Evolutionary conservation across 2,329 filamentous ascomycete genomes (phyloP).

Genomic region (Aspergillus chevalieri): DNA sequence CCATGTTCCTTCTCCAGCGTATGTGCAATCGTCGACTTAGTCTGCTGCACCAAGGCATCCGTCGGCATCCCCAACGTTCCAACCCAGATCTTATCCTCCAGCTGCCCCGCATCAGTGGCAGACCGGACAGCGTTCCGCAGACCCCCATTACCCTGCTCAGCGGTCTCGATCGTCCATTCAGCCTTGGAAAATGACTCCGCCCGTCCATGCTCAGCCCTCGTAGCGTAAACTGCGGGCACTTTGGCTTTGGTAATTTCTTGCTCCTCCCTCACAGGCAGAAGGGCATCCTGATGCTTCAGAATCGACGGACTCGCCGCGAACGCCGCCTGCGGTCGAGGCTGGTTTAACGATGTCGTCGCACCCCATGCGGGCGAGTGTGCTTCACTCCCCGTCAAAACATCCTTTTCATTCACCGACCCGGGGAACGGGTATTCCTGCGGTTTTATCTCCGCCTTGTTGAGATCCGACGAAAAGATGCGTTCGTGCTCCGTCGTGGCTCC

Average conservation of each 20-base stretch:
- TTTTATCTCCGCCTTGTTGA: constrained; percentile 20
- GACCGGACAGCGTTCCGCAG: constrained; percentile 82
- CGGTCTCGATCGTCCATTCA: constrained; percentile 74
- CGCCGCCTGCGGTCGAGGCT: constrained; percentile 69
- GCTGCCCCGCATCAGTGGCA: constrained; percentile 61
- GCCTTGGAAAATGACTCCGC: constrained; percentile 66
- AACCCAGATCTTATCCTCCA: constrained; percentile 78
- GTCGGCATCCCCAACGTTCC: constrained; percentile 92
- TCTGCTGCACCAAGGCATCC: constrained; percentile 68
- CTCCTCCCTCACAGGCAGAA: constrained; percentile 15
- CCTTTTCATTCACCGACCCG: constrained; percentile 31
- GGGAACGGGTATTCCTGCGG: constrained; percentile 26
- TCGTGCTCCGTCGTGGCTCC: constrained; percentile 39
- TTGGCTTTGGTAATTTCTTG: constrained; percentile 7
- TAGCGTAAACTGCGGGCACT: constrained; percentile 6
- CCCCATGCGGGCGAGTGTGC: constrained; percentile 74
- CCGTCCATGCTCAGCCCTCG: constrained; percentile 47
- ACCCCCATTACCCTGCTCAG: constrained; percentile 88
- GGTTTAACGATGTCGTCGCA: constrained; percentile 56
- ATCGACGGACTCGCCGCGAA: constrained; percentile 71
- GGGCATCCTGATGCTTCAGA: constrained; percentile 57
- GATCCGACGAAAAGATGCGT: constrained; percentile 30
- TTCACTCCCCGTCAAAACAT: constrained; percentile 62
- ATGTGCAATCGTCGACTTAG: constrained; percentile 78
- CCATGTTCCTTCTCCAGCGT: constrained; percentile 73